These are phyloP conservation scores for Coemansia sp. DNA, from an alignment of 192 early-diverging fungal genomes.

Conservation along the genomic window DNA sequence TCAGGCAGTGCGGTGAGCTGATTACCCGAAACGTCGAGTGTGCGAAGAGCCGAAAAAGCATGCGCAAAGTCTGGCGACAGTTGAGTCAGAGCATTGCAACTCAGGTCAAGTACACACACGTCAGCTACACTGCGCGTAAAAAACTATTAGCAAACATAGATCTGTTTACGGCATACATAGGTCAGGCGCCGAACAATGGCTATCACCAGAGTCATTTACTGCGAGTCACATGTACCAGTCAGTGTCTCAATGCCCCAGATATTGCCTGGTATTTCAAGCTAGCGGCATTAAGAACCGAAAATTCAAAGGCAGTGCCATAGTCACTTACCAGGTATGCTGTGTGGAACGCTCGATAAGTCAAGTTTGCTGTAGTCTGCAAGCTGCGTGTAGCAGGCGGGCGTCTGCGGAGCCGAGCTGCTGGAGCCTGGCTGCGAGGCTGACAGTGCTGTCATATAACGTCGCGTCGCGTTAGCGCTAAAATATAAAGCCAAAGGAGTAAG, in stretches of 20 bases:
- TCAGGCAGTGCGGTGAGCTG: conserved; percentile 39
- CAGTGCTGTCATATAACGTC: background rate
- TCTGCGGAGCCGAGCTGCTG: background rate
- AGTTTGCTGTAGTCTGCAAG: conserved; percentile 25
- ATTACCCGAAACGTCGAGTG: conserved; percentile 46
- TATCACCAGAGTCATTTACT: too few species aligned
- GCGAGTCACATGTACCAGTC: too few species aligned
- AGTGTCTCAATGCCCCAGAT: too few species aligned
- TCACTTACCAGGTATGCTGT: conserved; percentile 37
- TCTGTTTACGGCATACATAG: too few species aligned
- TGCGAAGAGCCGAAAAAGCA: conserved; percentile 27
- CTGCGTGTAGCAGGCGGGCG: background rate
- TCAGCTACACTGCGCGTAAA: conserved; percentile 21
- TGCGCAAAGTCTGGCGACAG: conserved; percentile 42
- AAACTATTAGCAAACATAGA: background rate
- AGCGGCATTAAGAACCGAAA: too few species aligned
- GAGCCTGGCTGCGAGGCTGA: background rate
- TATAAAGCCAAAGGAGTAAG: background rate
- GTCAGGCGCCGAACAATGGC: too few species aligned
- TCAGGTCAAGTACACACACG: conserved; percentile 26
- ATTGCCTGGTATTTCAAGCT: too few species aligned
- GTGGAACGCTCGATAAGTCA: conserved; percentile 22
- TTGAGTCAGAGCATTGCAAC: conserved; percentile 33
- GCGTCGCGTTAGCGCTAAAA: background rate
- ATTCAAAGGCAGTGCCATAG: background rate